A percentile compares a stretch with the other conserved stretches of the same genome.
These are phyloP conservation scores for Phytophthora brassicae DNA, from an alignment of 352 stramenopile genomes.

Conservation along the genomic window DNA sequence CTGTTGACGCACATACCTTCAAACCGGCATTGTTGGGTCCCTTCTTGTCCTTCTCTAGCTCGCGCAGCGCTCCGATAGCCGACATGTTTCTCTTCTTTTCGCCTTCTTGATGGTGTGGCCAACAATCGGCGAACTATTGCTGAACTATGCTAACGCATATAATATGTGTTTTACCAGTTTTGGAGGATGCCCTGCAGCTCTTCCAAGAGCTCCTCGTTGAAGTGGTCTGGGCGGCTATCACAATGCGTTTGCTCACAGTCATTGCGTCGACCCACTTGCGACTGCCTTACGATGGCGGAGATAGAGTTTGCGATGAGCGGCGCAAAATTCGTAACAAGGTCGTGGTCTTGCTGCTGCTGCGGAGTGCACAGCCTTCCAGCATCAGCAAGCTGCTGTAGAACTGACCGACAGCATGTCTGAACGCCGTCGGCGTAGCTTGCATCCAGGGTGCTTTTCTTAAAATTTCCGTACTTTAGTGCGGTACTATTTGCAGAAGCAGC, in stretches of 20 bases:
- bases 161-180: conserved; percentile 29
- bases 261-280: conserved; percentile 3
- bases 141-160: conserved; percentile 15
- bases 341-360: conserved; percentile 51
- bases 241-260: neutral
- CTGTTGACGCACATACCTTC: conserved; percentile 36
- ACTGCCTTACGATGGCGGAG: conserved; percentile 36
- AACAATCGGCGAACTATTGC: conserved; percentile 30
- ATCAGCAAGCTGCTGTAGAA: conserved; percentile 54
- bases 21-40: conserved; percentile 54
- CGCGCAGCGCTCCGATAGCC: conserved; percentile 75
- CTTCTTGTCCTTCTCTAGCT: conserved; percentile 88
- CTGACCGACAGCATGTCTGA: conserved; percentile 39
- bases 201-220: conserved; percentile 26
- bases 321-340: conserved; percentile 49
- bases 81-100: conserved; percentile 55
- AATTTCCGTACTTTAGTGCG: conserved; percentile 47
- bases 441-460: conserved; percentile 64
- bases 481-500: neutral
- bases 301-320: conserved; percentile 62
- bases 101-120: conserved; percentile 38
- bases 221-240: conserved; percentile 7
- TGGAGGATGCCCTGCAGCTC: conserved; percentile 31
- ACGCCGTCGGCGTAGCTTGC: conserved; percentile 40
- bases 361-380: conserved; percentile 48